phyloP scores from a whole-genome alignment of 805 yeast genomes.

The Nakazawaea anatomiae region DNA sequence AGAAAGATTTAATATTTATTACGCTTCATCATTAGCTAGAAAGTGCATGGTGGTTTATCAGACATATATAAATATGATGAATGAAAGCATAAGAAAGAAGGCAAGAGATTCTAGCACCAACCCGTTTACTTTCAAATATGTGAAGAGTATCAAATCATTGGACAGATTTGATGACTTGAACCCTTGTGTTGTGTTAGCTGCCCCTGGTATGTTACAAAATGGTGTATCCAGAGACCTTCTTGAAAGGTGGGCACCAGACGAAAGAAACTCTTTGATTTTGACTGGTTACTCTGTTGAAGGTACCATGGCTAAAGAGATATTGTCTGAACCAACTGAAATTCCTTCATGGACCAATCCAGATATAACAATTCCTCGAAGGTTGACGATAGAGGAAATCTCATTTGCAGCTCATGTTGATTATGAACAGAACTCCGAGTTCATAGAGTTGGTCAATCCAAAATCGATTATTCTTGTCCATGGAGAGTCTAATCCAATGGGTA shows the following conservation, averaged over 20 bases:
- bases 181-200: slow-evolving; percentile 92
- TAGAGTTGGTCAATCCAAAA: slow-evolving; percentile 79
- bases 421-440: slow-evolving; percentile 86
- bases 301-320: slow-evolving; percentile 86
- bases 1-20: slow-evolving; percentile 76
- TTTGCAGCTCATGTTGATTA: slow-evolving; percentile 99
- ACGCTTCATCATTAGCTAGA: slow-evolving; percentile 89
- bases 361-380: slow-evolving; percentile 75
- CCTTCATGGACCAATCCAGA: slow-evolving; percentile 82
- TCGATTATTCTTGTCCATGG: slow-evolving; percentile 94
- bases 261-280: slow-evolving; percentile 76
- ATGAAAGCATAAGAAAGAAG: slow-evolving; percentile 74
- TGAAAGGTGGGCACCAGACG: slow-evolving; percentile 97
- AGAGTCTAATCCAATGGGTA: slow-evolving; percentile 97
- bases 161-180: slow-evolving; percentile 90
- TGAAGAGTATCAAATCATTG: slow-evolving; percentile 70
- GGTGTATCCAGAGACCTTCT: slow-evolving; percentile 89
- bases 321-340: slow-evolving; percentile 87
- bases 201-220: slow-evolving; percentile 98
- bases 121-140: slow-evolving; percentile 86
- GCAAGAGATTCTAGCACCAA: slow-evolving; percentile 75
- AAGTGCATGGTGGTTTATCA: slow-evolving; percentile 98
- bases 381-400: slow-evolving; percentile 87
- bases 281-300: slow-evolving; percentile 99
- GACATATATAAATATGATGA: slow-evolving; percentile 96